Evolutionary conservation across 2,329 filamentous ascomycete genomes (phyloP).

Genomic region (Exophiala sp.): DNA sequence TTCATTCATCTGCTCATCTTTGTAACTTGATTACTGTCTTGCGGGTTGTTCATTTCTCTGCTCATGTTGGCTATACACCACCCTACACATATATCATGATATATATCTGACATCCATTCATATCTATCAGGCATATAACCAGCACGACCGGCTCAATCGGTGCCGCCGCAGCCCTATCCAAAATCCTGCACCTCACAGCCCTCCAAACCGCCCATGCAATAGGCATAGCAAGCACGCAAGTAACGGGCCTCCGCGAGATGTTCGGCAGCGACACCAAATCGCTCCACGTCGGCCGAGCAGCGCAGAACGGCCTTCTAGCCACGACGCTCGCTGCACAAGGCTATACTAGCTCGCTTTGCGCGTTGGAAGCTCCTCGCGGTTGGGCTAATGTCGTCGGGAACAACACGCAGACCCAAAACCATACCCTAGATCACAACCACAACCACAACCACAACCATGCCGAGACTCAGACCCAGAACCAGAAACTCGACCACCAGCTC

Average conservation of each 20-base stretch:
- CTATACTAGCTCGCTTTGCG: slow-evolving; percentile 45
- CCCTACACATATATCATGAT: background rate
- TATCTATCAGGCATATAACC: slow-evolving; percentile 42
- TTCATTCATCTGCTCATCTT: no score
- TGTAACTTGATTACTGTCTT: no score
- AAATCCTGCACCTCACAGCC: slow-evolving; percentile 40
- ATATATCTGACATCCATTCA: background rate
- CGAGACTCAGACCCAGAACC: no score
- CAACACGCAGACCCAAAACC: no score
- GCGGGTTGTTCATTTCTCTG: no score
- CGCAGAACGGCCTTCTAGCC: slow-evolving; percentile 48
- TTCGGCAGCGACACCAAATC: slow-evolving; percentile 53
- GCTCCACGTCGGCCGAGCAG: slow-evolving; percentile 50
- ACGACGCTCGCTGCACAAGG: slow-evolving; percentile 44
- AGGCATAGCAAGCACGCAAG: slow-evolving; percentile 50
- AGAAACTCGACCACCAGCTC: slow-evolving; percentile 37
- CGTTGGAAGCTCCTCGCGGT: slow-evolving; percentile 50
- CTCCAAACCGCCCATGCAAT: slow-evolving; percentile 46
- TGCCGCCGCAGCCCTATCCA: slow-evolving; percentile 49
- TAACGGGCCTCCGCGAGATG: slow-evolving; percentile 50
- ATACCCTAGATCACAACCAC: no score
- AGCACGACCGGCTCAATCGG: slow-evolving; percentile 49
- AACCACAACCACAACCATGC: no score
- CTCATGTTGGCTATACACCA: no score
- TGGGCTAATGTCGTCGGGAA: slow-evolving; percentile 50